Base-by-base conservation (phyloP, 345 rosid species). In the Turnera subulata region DNA sequence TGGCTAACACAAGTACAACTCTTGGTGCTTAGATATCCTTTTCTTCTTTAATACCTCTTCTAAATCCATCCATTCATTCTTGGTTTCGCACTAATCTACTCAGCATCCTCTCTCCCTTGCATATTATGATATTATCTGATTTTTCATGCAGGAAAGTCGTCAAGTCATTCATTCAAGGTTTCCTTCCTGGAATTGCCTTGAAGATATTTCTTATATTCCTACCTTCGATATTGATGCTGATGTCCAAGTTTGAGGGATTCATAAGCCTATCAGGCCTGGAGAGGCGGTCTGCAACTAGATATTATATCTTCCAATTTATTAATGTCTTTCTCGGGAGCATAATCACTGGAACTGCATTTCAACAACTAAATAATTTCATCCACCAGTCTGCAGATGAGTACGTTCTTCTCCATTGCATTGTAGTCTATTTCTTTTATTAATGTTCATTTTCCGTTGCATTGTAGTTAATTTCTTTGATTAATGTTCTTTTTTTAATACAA, bases 251-350 rank as follows among this genome's bases (percentile, higher is more conserved):
- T n/a, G 99, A 93, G 79, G 99, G 99, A 2, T 84, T 82, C 61
- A 71, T 82, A 14, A 84, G 94, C 63, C 50, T 56, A 40, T 93
- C 97, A 2, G 24, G 82, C 11, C 23, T 89, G 13, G 99, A 89
- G 79, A 89, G 99, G 78, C 80, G 91, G 77, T 78, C 91, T 2
- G 96, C 99, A 0, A 67, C 82, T 35, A 73, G 88, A 76, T 89
- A 79, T 61, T 86, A 84, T 65, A 73, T 87, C 59, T 93, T 93
- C 73, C 90, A 82, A 63, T 84, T 93, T 70, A 65, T 93, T 23
- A 93, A 93, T 57, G 99, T 89, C n/a, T 93, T 93, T 74, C 88
- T 93, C 42, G 91, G 97, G 54, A 93, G 94, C 78, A 87, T 93
- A 51, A 82, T 93, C 20, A 74, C 94, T 0, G 99, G 99, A 57